Conservation (phyloP, 177 flowering plant species). For the Vitis hybrid region DNA sequence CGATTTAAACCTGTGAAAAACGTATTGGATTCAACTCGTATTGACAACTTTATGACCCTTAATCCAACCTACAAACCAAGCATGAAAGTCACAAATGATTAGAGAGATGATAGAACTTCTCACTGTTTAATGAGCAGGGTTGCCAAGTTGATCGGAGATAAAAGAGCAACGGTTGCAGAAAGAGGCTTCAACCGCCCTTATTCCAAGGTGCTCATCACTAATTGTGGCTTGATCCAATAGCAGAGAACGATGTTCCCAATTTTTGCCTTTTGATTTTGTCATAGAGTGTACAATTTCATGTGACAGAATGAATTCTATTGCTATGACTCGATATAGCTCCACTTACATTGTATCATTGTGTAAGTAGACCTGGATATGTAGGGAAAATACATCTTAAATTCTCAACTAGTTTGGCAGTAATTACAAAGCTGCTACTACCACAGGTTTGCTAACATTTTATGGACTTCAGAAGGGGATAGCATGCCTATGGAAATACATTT, state of each 20-base stretch:
- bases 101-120: not conserved
- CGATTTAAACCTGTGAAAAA: too few relatives aligned
- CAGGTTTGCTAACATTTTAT: too few relatives aligned
- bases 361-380: too few relatives aligned
- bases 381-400: too few relatives aligned
- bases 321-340: not conserved
- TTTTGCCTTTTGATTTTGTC: constrained; percentile 7
- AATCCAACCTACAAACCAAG: too few relatives aligned
- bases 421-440: too few relatives aligned
- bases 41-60: too few relatives aligned
- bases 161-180: constrained; percentile 94
- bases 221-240: constrained; percentile 70
- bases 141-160: constrained; percentile 93
- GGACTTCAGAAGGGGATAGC: not conserved
- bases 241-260: not conserved
- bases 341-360: too few relatives aligned
- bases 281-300: not conserved
- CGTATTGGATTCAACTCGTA: too few relatives aligned
- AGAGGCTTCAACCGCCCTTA: constrained; percentile 98
- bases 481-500: not conserved
- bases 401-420: too few relatives aligned
- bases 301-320: not conserved
- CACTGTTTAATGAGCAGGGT: constrained; percentile 46
- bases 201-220: constrained; percentile 72
- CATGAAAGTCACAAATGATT: too few relatives aligned